Base-by-base conservation (phyloP, 176 grass and related monocot species). In the Oryza coarctata region DNA sequence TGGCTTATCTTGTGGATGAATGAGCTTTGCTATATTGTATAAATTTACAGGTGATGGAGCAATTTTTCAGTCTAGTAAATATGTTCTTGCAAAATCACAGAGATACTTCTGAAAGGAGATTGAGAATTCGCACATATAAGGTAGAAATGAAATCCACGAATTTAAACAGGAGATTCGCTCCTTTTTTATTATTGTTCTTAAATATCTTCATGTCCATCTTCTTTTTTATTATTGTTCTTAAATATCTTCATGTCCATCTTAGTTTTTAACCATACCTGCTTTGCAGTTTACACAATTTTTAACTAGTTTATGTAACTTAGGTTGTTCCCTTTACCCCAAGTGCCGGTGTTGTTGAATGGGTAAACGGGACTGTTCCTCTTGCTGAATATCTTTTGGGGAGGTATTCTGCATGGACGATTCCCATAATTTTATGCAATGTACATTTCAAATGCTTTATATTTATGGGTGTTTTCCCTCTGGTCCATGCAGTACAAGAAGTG, bases 251-350 rank as follows among this genome's bases (percentile, higher is more conserved):
- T 38, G 22, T 38, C 20, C 1, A 26, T 70, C 68, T 41, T 70
- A 70, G 12, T 25, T 26, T 82, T 71, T 73, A 30, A 52, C 45
- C 26, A 74, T 75, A 13, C 30, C 65, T 17, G 12, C 39, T 84
- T 74, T 80, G 70, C 12, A 30, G 76, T 39, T 47, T 82, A 61
- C 28, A 68, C 72, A 76, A 63, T 70, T 73, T 70, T 14, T 39
- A 68, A 70, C 50, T 39, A 75, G 15, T 32, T 80, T 77, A 15
- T 84, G 29, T 71, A 82, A 80, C 43, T 68, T 71, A 97, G 95
- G 95, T 98, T 62, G 92, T 98, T 91, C 95, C 95, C 35, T 98
- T 98, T 82, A 98, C 95, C 74, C 95, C 95, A 62, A 98, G 95
- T 89, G 92, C 95, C 39, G 92, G 95, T 88, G 85, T 98, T 66